These are phyloP conservation scores for Ganoderma lingzhi DNA, from an alignment of 1,284 basidiomycete genomes.

Conservation along the genomic window DNA sequence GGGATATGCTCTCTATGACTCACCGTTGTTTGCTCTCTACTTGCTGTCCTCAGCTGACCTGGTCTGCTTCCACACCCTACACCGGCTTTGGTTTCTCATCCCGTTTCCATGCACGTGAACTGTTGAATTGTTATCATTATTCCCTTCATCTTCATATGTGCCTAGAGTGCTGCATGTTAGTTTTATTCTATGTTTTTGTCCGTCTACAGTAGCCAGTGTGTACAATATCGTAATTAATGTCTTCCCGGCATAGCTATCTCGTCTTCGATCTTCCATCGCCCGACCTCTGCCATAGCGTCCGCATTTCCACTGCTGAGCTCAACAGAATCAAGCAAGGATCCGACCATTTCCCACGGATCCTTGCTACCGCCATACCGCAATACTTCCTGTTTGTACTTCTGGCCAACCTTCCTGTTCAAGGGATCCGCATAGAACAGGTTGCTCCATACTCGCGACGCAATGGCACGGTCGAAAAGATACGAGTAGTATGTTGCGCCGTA, in stretches of 20 bases:
- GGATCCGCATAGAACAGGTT: constrained; percentile 76
- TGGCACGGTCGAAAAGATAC: constrained; percentile 95
- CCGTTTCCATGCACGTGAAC: too few species aligned
- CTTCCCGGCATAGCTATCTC: constrained; percentile 48
- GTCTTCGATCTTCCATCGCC: constrained; percentile 85
- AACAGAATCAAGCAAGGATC: constrained; percentile 74
- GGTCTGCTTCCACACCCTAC: too few species aligned
- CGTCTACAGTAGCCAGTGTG: too few species aligned
- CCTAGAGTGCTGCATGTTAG: too few species aligned
- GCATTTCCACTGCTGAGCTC: constrained; percentile 75
- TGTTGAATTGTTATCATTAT: too few species aligned
- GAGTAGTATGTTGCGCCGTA: constrained; percentile 99
- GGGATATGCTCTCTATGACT: too few species aligned
- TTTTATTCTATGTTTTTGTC: too few species aligned
- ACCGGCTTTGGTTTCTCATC: too few species aligned
- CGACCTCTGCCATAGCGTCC: constrained; percentile 89
- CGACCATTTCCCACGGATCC: constrained; percentile 95
- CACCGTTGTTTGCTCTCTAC: too few species aligned
- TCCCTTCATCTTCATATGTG: too few species aligned
- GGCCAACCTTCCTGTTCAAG: constrained; percentile 71
- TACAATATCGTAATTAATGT: too few species aligned
- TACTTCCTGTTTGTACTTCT: constrained; percentile 82
- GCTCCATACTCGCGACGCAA: constrained; percentile 90
- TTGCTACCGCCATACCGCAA: constrained; percentile 88
- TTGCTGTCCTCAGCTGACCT: too few species aligned